Base-by-base conservation (phyloP, 2,329 filamentous ascomycete species). In the Talaromyces pinophilus region DNA sequence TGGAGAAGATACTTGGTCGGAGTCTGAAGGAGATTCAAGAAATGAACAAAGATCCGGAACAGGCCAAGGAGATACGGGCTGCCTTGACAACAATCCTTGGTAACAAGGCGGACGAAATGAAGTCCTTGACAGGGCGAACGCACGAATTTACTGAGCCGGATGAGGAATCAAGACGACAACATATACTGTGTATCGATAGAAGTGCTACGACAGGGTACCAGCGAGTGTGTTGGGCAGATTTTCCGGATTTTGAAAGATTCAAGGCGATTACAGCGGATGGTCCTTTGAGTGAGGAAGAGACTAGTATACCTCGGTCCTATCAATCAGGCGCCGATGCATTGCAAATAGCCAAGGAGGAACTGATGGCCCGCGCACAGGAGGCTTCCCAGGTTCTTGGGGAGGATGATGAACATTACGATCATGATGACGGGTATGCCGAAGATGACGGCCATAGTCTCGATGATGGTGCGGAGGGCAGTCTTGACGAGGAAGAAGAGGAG, bases 261-360 rank as follows among this genome's bases (percentile, higher is more conserved):
- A 75, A 75, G 22, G 76, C 74, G 52, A 71, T 80, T 33, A 73
- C 77, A 15, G 72, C 75, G 13, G 77, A 80, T 69, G 77, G 79
- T 13, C 73, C 75, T 17, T 74, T 82, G 17, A 81, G 78, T 30
- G 76, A 80, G 5, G 80, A 82, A 55, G 82, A 83, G 68, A 79
- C 77, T 30, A 77, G 74, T 67, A 81, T 82, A 77, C 79, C 81
- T 3, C 77, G 81, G 50, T 82, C 80, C 19, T 77, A 81, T 25
- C 77, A 82, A 64, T 82, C 81, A 11, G 82, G 82, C 3, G 82
- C 81, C 2, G 81, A 82, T 66, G 83, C 82, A 1, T 72, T 84
- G n/a, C 81, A 83, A 68, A 80, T 82, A 69, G 82, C 82, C 5
- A 84, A 84, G 68, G 81, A 83, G 65, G 82, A 83, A 66, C 70